Evolutionary conservation across 257 asterid genomes (phyloP).

Genomic region (Fraxinus quadrangulata): DNA sequence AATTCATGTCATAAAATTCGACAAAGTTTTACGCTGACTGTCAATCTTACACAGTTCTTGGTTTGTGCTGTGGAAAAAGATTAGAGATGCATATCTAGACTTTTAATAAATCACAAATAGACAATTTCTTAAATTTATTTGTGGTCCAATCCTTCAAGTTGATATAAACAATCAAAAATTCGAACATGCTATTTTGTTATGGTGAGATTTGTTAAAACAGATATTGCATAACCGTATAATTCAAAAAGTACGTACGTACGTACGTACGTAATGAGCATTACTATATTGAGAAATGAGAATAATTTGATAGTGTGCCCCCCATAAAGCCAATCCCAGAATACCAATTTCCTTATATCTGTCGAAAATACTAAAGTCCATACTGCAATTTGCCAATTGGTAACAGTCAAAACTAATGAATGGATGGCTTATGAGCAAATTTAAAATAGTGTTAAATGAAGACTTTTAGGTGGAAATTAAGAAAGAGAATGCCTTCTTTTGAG

Average conservation of each 20-base stretch:
- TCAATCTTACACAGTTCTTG: too few species aligned
- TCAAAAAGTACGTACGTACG: not conserved
- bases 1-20: too few species aligned
- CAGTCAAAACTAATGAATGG: not conserved
- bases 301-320: not conserved
- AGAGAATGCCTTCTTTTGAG: not conserved
- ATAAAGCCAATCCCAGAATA: not conserved
- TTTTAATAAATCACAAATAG: not conserved
- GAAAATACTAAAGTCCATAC: too few species aligned
- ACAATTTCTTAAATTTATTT: not conserved
- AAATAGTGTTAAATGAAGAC: not conserved
- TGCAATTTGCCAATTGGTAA: not conserved
- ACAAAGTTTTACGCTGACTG: too few species aligned
- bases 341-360: too few species aligned
- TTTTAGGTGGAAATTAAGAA: not conserved
- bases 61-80: too few species aligned
- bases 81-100: too few species aligned
- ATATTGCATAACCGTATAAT: not conserved
- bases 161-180: too few species aligned
- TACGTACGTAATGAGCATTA: too few species aligned
- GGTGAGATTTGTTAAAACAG: not conserved
- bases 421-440: not conserved
- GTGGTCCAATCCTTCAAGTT: too few species aligned
- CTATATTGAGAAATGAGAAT: not conserved
- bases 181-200: not conserved